Evolutionary conservation across 495 filamentous ascomycete genomes (phyloP).

Genomic region (Xylaria curta): DNA sequence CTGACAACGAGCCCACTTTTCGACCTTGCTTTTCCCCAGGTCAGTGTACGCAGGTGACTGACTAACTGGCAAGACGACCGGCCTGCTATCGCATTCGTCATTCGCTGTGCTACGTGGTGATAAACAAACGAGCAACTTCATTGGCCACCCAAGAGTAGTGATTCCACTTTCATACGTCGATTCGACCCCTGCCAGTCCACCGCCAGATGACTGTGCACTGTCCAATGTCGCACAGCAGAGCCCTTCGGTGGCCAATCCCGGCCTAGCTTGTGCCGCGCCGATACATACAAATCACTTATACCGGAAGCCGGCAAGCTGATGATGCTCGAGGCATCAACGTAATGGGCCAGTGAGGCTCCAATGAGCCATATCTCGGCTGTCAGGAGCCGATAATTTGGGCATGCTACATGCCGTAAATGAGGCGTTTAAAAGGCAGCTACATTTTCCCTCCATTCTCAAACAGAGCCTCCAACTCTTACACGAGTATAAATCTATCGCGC

Average conservation of each 20-base stretch:
- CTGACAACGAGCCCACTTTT: slow-evolving; percentile 12
- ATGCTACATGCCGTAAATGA: background rate
- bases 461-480: background rate
- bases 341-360: slow-evolving; percentile 19
- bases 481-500: background rate
- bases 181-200: background rate
- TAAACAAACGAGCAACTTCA: background rate
- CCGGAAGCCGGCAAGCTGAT: slow-evolving; percentile 20
- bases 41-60: slow-evolving; percentile 10
- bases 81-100: background rate
- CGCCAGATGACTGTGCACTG: slow-evolving; percentile 18
- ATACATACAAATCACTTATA: slow-evolving; percentile 15
- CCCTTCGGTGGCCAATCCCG: slow-evolving; percentile 23
- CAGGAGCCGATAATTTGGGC: background rate
- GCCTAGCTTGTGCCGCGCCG: slow-evolving; percentile 18
- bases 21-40: background rate
- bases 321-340: background rate
- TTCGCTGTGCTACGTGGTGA: slow-evolving; percentile 16
- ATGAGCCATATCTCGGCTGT: slow-evolving; percentile 2
- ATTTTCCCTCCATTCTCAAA: background rate
- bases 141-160: background rate
- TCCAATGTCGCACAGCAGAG: slow-evolving; percentile 10
- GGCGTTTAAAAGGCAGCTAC: slow-evolving; percentile 17
- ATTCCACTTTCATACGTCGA: background rate
- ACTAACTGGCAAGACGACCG: background rate